Conservation (phyloP, 106 monocot species). For the Xerophyta viscosa region DNA sequence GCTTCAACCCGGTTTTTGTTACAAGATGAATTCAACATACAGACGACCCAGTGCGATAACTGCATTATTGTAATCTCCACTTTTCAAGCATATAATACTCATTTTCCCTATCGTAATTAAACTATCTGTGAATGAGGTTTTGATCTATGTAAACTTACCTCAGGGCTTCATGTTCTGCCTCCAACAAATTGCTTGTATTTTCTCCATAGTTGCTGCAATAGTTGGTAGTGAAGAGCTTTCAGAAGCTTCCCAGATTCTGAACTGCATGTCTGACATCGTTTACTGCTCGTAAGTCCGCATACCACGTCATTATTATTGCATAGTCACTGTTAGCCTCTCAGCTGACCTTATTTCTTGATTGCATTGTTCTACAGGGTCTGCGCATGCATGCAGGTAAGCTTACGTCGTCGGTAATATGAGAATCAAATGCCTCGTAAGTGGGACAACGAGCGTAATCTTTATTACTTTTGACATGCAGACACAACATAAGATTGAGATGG, state of each 20-base stretch:
- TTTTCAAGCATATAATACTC: constrained; percentile 77
- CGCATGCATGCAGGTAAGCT: constrained; percentile 40
- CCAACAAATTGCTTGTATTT: constrained; percentile 74
- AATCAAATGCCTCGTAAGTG: background rate
- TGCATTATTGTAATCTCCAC: too few species aligned
- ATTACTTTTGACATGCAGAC: constrained; percentile 16
- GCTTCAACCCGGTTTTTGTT: constrained; percentile 94
- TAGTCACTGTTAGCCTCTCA: too few species aligned
- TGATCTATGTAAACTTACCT: background rate
- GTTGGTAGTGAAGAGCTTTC: constrained; percentile 55
- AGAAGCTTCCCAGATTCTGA: constrained; percentile 64
- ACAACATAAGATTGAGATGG: too few species aligned
- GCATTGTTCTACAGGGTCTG: constrained; percentile 24
- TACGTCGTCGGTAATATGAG: background rate
- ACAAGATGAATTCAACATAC: constrained; percentile 98
- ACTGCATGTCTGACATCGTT: constrained; percentile 47
- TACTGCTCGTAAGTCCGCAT: constrained; percentile 41
- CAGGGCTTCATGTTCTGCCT: constrained; percentile 81
- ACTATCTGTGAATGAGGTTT: too few species aligned
- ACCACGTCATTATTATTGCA: too few species aligned
- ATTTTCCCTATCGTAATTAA: background rate
- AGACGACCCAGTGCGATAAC: constrained; percentile 97
- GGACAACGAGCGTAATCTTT: background rate
- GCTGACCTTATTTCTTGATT: too few species aligned
- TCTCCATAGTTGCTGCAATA: constrained; percentile 60